Conservation (phyloP, 2,329 filamentous ascomycete genomes). For the Calycina herbarum region DNA sequence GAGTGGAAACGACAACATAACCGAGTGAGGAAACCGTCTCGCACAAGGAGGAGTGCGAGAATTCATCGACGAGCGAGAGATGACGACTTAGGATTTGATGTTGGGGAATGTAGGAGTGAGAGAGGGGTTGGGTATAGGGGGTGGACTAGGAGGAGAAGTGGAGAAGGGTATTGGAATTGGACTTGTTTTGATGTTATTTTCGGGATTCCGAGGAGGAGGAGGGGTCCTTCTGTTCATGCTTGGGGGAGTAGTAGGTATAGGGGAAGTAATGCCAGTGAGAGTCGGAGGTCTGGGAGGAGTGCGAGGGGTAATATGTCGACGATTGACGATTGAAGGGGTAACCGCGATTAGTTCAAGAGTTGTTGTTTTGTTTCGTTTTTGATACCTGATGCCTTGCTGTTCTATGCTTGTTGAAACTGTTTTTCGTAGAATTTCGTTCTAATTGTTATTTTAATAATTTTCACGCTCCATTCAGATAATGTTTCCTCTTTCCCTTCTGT, state of each 20-base stretch:
- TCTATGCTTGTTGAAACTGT: not conserved
- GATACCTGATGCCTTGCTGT: not conserved
- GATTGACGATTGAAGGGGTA: slow-evolving; percentile 5
- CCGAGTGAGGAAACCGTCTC: not conserved
- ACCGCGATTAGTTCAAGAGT: not conserved
- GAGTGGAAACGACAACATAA: slow-evolving; percentile 1
- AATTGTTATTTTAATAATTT: not conserved
- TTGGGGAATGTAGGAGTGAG: not conserved
- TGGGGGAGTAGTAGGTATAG: not conserved
- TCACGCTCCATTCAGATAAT: not conserved
- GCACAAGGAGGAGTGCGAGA: not conserved
- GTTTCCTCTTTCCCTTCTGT: not conserved
- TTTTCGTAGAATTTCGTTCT: not conserved
- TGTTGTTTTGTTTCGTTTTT: not conserved
- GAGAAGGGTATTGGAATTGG: not conserved
- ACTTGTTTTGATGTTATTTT: not conserved
- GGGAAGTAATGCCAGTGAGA: not conserved
- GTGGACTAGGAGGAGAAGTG: not conserved
- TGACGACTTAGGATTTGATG: not conserved
- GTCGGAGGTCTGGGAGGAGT: slow-evolving; percentile 3
- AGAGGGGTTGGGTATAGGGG: not conserved
- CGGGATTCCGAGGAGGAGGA: not conserved
- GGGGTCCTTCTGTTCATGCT: not conserved
- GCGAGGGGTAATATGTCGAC: not conserved
- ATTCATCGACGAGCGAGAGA: not conserved